A percentile compares a stretch with the other conserved stretches of the same genome.
Evolutionary conservation across 345 rosid genomes (phyloP).

Genomic region (Euclidium syriacum): DNA sequence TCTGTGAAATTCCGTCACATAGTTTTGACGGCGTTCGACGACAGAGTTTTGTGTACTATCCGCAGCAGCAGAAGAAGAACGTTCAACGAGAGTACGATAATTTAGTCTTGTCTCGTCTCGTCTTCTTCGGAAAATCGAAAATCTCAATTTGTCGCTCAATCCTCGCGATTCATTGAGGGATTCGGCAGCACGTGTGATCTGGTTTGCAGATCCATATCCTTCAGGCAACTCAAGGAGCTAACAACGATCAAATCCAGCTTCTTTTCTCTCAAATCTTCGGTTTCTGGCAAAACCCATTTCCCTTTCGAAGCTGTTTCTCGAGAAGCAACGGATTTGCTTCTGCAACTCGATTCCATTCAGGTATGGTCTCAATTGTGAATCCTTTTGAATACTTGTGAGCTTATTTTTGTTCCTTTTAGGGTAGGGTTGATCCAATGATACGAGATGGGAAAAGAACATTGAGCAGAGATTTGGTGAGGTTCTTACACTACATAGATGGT

Average conservation of each 20-base stretch:
- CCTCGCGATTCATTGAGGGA: slow-evolving; percentile 36
- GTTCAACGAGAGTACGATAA: slow-evolving; percentile 23
- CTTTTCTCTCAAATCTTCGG: slow-evolving; percentile 48
- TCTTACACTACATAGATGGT: slow-evolving; percentile 50
- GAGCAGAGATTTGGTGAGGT: slow-evolving; percentile 50
- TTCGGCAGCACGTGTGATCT: slow-evolving; percentile 73
- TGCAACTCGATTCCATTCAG: slow-evolving; percentile 63
- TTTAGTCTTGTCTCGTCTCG: slow-evolving; percentile 35
- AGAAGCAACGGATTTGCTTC: slow-evolving; percentile 53
- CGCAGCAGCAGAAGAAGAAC: background rate
- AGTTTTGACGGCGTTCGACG: slow-evolving; percentile 2
- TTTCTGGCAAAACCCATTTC: slow-evolving; percentile 45
- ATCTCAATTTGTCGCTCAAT: slow-evolving; percentile 40
- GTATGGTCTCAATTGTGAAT: slow-evolving; percentile 30
- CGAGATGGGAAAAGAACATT: slow-evolving; percentile 65
- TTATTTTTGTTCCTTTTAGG: background rate
- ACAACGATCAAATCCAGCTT: slow-evolving; percentile 55
- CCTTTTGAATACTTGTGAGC: background rate
- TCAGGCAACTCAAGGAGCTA: slow-evolving; percentile 67
- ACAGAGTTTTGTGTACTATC: slow-evolving; percentile 9
- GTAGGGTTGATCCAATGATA: slow-evolving; percentile 63
- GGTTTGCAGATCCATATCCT: slow-evolving; percentile 63
- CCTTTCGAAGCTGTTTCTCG: slow-evolving; percentile 40
- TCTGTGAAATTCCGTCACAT: background rate
- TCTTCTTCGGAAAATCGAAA: slow-evolving; percentile 43